phyloP scores from a whole-genome alignment of 257 asterid species.

The Nicotiana attenuata region DNA sequence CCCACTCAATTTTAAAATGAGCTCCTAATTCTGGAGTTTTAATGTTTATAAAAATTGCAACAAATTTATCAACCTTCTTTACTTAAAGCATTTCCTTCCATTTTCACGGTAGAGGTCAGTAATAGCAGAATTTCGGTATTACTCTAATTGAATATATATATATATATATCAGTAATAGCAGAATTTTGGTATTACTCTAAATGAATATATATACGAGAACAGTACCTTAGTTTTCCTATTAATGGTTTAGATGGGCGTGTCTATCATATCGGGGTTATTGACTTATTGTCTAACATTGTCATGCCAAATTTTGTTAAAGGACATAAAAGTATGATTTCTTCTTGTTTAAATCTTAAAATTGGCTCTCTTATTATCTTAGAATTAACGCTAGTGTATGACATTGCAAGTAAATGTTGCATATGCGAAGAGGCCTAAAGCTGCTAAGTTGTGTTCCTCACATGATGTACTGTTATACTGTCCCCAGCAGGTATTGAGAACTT shows the following conservation, averaged over 20 bases:
- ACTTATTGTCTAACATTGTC: background rate
- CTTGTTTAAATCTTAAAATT: background rate
- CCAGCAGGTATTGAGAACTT: slow-evolving; percentile 11
- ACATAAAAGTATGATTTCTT: background rate
- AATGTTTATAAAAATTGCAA: slow-evolving; percentile 10
- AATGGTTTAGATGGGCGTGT: background rate
- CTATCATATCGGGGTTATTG: background rate
- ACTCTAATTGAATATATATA: too few relatives aligned
- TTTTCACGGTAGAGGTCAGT: slow-evolving; percentile 35
- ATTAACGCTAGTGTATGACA: background rate
- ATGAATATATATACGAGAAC: background rate
- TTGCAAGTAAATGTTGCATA: background rate
- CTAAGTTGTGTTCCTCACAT: background rate
- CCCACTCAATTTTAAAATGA: background rate
- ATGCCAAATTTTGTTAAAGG: background rate
- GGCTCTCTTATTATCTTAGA: background rate
- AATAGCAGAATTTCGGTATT: background rate
- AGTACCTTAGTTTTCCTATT: background rate
- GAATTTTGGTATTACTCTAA: background rate
- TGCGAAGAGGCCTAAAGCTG: background rate
- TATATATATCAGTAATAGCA: slow-evolving; percentile 14
- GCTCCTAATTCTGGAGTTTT: slow-evolving; percentile 11
- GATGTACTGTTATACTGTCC: background rate
- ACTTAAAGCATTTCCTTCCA: slow-evolving; percentile 29
- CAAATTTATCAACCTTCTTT: background rate